phyloP scores from a whole-genome alignment of 2,329 filamentous ascomycete genomes.

The Stagonosporopsis vannaccii region DNA sequence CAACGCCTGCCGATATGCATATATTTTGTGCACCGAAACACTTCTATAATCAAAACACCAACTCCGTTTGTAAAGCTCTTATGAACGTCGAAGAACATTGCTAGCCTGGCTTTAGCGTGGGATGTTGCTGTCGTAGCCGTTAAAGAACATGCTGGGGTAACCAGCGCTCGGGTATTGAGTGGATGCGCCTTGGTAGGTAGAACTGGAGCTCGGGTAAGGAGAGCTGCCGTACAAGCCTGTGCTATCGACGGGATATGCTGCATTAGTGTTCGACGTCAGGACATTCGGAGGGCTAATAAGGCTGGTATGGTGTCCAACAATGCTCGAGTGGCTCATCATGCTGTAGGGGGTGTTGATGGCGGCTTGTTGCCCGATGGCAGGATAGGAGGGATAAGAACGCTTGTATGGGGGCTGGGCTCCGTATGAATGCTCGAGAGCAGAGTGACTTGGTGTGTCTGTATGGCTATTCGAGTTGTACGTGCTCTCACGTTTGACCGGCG shows the following conservation, averaged over 20 bases:
- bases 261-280: slow-evolving; percentile 4
- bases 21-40: slow-evolving; percentile 5
- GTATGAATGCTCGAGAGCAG: slow-evolving; percentile 11
- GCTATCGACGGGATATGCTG: slow-evolving; percentile 5
- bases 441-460: background rate
- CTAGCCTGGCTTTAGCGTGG: slow-evolving; percentile 1
- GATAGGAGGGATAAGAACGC: slow-evolving; percentile 11
- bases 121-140: slow-evolving; percentile 10
- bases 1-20: slow-evolving; percentile 8
- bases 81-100: background rate
- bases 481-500: slow-evolving; percentile 14
- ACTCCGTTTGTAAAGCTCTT: no score
- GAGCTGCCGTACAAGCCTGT: slow-evolving; percentile 7
- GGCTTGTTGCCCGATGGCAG: slow-evolving; percentile 4
- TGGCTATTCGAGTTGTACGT: slow-evolving; percentile 7
- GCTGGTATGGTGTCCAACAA: slow-evolving; percentile 6
- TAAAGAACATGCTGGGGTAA: slow-evolving; percentile 5
- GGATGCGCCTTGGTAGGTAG: slow-evolving; percentile 1
- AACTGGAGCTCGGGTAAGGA: slow-evolving; percentile 4
- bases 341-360: slow-evolving; percentile 6
- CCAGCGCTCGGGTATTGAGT: background rate
- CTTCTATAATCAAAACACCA: slow-evolving; percentile 6
- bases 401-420: slow-evolving; percentile 13
- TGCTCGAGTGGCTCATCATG: slow-evolving; percentile 15
- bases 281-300: slow-evolving; percentile 6